A percentile compares a stretch with the other conserved stretches of the same genome.
Conservation (phyloP, 768 basidiomycete genomes). For the Kwoniella dendrophila region DNA sequence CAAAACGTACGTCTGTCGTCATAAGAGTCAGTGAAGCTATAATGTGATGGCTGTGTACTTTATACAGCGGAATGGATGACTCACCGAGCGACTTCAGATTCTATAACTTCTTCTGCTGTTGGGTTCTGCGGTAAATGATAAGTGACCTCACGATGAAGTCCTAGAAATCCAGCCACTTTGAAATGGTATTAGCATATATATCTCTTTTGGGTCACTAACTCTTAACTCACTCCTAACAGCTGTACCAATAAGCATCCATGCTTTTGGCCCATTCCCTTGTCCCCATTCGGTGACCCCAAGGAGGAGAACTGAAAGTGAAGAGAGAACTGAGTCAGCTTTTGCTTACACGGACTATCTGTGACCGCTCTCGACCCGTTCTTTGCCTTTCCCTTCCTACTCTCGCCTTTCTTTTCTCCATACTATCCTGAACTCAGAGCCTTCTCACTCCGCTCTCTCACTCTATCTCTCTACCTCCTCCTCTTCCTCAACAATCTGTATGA, state of each 20-base stretch:
- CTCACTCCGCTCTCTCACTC: too few species aligned
- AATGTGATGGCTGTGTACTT: too few species aligned
- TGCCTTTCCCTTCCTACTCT: too few species aligned
- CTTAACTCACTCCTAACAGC: conserved; percentile 23
- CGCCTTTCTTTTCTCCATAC: too few species aligned
- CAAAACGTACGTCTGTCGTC: conserved; percentile 25
- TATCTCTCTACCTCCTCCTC: too few species aligned
- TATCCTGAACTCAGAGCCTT: too few species aligned
- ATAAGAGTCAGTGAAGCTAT: background rate
- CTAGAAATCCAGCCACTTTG: conserved; percentile 27
- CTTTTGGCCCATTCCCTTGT: conserved; percentile 28
- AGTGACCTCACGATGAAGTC: conserved; percentile 22
- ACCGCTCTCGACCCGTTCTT: too few species aligned
- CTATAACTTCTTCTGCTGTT: conserved; percentile 17
- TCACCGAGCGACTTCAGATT: conserved; percentile 25
- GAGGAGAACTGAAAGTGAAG: conserved; percentile 13
- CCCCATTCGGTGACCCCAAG: conserved; percentile 27
- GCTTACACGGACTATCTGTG: background rate
- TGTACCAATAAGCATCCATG: conserved; percentile 31
- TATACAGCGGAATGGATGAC: background rate
- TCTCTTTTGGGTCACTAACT: background rate
- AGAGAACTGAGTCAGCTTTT: background rate
- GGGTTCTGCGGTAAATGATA: conserved; percentile 22
- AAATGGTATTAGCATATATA: too few species aligned
- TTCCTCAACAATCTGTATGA: background rate